Evolutionary conservation across 306 rosid species (phyloP).

Genomic region (Vicia villosa): DNA sequence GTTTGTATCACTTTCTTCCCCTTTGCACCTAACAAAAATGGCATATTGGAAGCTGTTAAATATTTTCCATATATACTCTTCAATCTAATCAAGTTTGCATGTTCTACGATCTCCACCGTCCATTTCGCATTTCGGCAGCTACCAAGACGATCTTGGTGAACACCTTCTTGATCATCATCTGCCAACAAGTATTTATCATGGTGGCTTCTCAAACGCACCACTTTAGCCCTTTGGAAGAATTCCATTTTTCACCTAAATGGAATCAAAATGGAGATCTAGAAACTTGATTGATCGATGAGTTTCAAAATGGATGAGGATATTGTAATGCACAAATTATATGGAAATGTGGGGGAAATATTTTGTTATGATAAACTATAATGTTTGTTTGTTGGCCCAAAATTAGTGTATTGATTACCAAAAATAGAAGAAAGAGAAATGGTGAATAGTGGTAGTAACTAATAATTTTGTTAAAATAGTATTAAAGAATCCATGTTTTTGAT

Average conservation of each 20-base stretch:
- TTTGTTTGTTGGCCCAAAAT: neutral
- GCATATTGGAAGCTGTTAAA: constrained; percentile 66
- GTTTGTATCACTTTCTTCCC: constrained; percentile 79
- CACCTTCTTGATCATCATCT: constrained; percentile 52
- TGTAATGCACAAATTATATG: neutral
- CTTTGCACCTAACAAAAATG: constrained; percentile 55
- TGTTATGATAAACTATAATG: neutral
- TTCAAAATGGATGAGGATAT: neutral
- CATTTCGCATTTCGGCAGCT: constrained; percentile 53
- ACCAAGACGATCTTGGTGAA: constrained; percentile 67
- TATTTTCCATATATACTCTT: constrained; percentile 67
- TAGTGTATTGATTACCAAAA: constrained; percentile 10
- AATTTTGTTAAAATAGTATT: neutral
- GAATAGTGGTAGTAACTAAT: neutral
- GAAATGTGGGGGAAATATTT: neutral
- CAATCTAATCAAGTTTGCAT: constrained; percentile 42
- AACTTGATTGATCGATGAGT: neutral
- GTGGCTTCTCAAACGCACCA: constrained; percentile 65
- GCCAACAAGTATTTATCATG: constrained; percentile 72
- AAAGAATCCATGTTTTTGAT: no score
- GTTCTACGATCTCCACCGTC: constrained; percentile 56
- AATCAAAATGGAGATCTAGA: neutral
- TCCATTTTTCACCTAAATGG: constrained; percentile 51
- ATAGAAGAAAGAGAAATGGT: neutral
- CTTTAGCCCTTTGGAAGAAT: constrained; percentile 56